Percentiles rank a stretch among this genome's conserved stretches.
phyloP scores from a whole-genome alignment of 2,329 filamentous ascomycete genomes.

The Aspergillus sp. region DNA sequence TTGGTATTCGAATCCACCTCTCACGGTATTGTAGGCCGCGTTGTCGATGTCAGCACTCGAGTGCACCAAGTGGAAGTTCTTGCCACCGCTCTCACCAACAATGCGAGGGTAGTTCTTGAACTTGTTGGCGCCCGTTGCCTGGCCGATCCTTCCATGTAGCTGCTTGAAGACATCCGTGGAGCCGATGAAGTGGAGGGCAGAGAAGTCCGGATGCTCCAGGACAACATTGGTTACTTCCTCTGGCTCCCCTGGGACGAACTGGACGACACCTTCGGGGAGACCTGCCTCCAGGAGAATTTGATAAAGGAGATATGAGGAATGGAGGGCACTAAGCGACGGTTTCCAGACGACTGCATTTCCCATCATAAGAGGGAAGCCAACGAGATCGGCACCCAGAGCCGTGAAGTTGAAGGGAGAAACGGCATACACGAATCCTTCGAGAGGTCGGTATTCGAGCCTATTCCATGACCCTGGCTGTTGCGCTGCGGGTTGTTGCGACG shows the following conservation, averaged over 20 bases:
- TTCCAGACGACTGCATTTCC: constrained; percentile 97
- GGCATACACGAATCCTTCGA: constrained; percentile 93
- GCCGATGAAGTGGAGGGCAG: constrained; percentile 90
- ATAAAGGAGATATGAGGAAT: constrained; percentile 86
- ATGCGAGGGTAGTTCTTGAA: constrained; percentile 82
- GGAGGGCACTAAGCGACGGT: constrained; percentile 79
- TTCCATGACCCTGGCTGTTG: constrained; percentile 48
- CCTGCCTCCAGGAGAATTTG: constrained; percentile 86
- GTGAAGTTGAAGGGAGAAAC: constrained; percentile 97
- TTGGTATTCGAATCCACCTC: constrained; percentile 83
- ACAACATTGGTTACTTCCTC: constrained; percentile 71
- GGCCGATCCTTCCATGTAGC: constrained; percentile 77
- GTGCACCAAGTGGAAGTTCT: constrained; percentile 87
- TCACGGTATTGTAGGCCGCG: constrained; percentile 70
- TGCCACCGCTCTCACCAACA: constrained; percentile 83
- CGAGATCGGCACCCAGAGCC: constrained; percentile 81
- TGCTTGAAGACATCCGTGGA: constrained; percentile 85
- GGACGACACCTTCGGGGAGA: constrained; percentile 78
- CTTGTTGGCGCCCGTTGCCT: constrained; percentile 67
- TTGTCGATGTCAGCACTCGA: constrained; percentile 66
- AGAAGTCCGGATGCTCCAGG: constrained; percentile 68
- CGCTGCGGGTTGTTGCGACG: constrained; percentile 78
- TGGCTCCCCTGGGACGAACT: constrained; percentile 85
- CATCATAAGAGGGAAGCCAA: constrained; percentile 72
- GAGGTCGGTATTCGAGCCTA: constrained; percentile 74